Conservation (phyloP, 2,329 filamentous ascomycete species). For the Tolypocladium tundrense region DNA sequence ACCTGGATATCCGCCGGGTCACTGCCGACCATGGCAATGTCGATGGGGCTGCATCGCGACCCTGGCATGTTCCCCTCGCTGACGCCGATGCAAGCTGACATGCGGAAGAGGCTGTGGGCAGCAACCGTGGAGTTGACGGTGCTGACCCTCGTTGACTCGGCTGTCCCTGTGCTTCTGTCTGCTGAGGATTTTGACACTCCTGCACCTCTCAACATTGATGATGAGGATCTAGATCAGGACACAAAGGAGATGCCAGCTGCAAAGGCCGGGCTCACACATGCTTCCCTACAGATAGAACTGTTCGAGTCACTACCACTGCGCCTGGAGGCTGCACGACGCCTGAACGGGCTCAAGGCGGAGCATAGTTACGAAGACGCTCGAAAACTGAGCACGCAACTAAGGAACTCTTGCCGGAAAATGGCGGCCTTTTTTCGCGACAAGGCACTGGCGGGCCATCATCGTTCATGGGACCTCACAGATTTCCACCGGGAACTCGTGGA, state of each 20-base stretch:
- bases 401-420: background rate
- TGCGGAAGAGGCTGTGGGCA: background rate
- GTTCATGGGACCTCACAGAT: background rate
- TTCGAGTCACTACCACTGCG: background rate
- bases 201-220: background rate
- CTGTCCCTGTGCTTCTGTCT: background rate
- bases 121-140: background rate
- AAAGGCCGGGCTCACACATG: background rate
- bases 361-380: background rate
- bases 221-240: background rate
- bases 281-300: background rate
- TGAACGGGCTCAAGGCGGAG: background rate
- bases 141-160: background rate
- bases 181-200: background rate
- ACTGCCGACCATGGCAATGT: background rate
- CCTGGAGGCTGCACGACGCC: background rate
- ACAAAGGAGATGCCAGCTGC: background rate
- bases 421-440: background rate
- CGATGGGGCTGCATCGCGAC: background rate
- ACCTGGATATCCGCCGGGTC: background rate
- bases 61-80: background rate
- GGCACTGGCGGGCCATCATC: background rate
- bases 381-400: background rate
- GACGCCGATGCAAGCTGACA: background rate
- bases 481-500: background rate